Conservation (phyloP, 768 basidiomycete genomes). For the Imleria badia region DNA sequence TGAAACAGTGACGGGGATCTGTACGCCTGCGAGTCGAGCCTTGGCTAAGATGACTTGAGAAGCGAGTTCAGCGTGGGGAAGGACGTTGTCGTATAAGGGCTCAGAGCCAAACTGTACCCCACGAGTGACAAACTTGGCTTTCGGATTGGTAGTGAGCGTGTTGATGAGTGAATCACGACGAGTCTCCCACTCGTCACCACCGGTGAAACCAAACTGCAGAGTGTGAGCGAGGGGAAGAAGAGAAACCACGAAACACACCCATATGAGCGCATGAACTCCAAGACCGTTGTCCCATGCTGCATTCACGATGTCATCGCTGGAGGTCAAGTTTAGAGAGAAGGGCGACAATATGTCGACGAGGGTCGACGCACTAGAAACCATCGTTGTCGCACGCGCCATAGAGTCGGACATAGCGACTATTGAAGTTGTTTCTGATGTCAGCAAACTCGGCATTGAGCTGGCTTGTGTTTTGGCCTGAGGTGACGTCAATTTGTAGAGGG, state of each 20-base stretch:
- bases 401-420: conserved; percentile 62
- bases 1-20: conserved; percentile 70
- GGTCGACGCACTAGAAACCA: conserved; percentile 38
- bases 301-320: conserved; percentile 57
- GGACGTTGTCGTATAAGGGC: conserved; percentile 61
- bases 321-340: conserved; percentile 18
- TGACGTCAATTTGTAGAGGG: neutral
- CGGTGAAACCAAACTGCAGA: conserved; percentile 38
- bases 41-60: conserved; percentile 51
- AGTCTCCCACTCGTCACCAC: conserved; percentile 48
- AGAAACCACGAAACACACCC: conserved; percentile 44
- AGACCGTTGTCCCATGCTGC: conserved; percentile 67
- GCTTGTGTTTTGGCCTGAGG: conserved; percentile 53
- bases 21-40: conserved; percentile 45
- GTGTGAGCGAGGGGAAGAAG: neutral
- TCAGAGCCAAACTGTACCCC: conserved; percentile 72
- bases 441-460: conserved; percentile 55
- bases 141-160: conserved; percentile 56
- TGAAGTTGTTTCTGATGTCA: conserved; percentile 58
- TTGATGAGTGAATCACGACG: conserved; percentile 53
- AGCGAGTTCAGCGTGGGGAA: conserved; percentile 49
- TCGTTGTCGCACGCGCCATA: conserved; percentile 41
- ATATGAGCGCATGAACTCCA: conserved; percentile 72
- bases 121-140: conserved; percentile 63
- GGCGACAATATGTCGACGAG: neutral